Percentiles rank a stretch among this genome's conserved stretches.
These are phyloP conservation scores for Nicotiana obtusifolia DNA, from an alignment of 257 asterid species.

Conservation along the genomic window DNA sequence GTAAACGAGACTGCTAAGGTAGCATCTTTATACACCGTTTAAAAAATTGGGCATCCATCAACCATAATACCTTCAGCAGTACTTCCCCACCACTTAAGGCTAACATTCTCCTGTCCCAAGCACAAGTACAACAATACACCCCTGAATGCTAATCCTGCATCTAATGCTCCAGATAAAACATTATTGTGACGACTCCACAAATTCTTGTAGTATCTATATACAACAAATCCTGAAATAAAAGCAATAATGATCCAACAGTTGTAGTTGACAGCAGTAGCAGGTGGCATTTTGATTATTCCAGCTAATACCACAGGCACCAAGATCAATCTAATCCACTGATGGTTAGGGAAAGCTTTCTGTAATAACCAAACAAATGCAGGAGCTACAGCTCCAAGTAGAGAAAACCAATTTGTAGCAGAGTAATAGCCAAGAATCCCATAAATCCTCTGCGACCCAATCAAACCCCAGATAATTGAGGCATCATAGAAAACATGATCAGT, in stretches of 20 bases:
- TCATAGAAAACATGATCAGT: constrained; percentile 81
- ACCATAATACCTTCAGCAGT: constrained; percentile 70
- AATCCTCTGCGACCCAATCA: constrained; percentile 71
- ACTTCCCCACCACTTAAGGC: constrained; percentile 91
- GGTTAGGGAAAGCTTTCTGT: constrained; percentile 54
- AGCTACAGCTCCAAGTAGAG: constrained; percentile 62
- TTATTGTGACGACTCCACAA: constrained; percentile 91
- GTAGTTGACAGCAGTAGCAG: constrained; percentile 79
- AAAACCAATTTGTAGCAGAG: constrained; percentile 69
- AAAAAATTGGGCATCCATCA: constrained; percentile 65
- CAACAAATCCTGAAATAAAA: constrained; percentile 62
- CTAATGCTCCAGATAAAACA: constrained; percentile 76
- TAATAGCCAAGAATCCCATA: constrained; percentile 74
- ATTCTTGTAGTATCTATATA: constrained; percentile 50
- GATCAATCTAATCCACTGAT: constrained; percentile 49
- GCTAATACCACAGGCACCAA: constrained; percentile 66
- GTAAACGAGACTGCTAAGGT: not conserved
- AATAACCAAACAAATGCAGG: constrained; percentile 64
- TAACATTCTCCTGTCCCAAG: constrained; percentile 51
- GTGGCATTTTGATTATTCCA: constrained; percentile 72
- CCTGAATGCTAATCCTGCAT: constrained; percentile 96
- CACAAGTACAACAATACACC: constrained; percentile 71
- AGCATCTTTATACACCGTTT: not conserved
- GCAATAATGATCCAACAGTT: constrained; percentile 84
- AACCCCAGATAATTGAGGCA: constrained; percentile 83